Evolutionary conservation across 1,139 yeast genomes (phyloP).

Genomic region (Fermentozyma sake): DNA sequence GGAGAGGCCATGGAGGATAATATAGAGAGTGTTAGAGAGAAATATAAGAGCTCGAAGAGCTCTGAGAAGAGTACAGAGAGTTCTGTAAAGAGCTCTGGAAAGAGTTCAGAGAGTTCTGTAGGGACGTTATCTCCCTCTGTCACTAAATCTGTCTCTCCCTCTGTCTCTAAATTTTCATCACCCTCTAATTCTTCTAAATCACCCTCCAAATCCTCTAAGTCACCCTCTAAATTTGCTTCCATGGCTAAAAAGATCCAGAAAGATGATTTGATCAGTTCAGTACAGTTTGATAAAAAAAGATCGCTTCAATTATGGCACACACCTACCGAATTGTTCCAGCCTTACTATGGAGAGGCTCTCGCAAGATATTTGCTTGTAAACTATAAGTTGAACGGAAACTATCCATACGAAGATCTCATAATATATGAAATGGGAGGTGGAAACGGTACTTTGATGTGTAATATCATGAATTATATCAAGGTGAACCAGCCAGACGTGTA

Average conservation of each 20-base stretch:
- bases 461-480: slow-evolving; percentile 65
- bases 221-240: slow-evolving; percentile 23
- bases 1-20: slow-evolving; percentile 13
- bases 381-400: slow-evolving; percentile 56
- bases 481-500: slow-evolving; percentile 69
- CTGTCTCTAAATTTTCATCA: too few relatives aligned
- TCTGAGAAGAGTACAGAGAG: too few relatives aligned
- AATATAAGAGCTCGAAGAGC: too few relatives aligned
- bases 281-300: slow-evolving; percentile 22
- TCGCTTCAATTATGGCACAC: slow-evolving; percentile 83
- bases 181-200: slow-evolving; percentile 4
- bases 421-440: slow-evolving; percentile 92
- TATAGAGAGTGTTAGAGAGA: too few relatives aligned
- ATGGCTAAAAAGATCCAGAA: slow-evolving; percentile 29
- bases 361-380: slow-evolving; percentile 72
- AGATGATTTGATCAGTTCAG: slow-evolving; percentile 18
- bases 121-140: too few relatives aligned
- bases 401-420: slow-evolving; percentile 59
- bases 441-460: slow-evolving; percentile 80
- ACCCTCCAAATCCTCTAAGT: slow-evolving; percentile 2
- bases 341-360: slow-evolving; percentile 79
- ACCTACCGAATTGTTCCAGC: slow-evolving; percentile 81
- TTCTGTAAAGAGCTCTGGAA: too few relatives aligned
- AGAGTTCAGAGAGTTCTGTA: too few relatives aligned
- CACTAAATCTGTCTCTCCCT: too few relatives aligned